These are phyloP conservation scores for Zymoseptoria brevis DNA, from an alignment of 2,329 filamentous ascomycete genomes.

Conservation along the genomic window DNA sequence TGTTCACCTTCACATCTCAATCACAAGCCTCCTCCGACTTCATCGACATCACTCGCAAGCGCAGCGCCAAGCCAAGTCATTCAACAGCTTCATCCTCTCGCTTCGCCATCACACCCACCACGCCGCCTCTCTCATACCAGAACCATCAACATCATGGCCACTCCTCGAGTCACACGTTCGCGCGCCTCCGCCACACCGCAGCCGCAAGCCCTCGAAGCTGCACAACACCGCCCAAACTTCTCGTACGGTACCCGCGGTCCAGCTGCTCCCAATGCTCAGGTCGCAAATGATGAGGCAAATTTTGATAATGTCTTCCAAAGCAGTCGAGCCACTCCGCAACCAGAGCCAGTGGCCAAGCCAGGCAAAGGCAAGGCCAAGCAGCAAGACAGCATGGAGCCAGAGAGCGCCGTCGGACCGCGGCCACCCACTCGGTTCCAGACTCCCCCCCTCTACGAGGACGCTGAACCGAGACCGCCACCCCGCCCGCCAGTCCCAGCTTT, in stretches of 20 bases:
- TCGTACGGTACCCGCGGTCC: conserved; percentile 14
- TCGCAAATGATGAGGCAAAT: conserved; percentile 5
- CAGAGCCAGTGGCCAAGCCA: neutral
- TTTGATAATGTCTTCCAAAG: conserved; percentile 11
- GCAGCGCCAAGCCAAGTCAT: neutral
- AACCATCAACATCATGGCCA: neutral
- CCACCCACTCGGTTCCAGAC: conserved; percentile 6
- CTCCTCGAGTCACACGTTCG: neutral
- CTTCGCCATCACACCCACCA: neutral
- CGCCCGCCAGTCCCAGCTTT: neutral
- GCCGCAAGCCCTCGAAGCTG: neutral
- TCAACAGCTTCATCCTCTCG: neutral
- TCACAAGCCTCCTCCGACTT: neutral
- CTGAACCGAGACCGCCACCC: neutral
- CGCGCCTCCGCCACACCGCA: neutral
- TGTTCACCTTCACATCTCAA: neutral
- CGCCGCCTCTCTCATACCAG: neutral
- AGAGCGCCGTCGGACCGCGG: conserved; percentile 1
- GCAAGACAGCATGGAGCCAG: neutral
- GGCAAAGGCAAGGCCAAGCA: neutral
- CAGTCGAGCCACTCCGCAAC: conserved; percentile 3
- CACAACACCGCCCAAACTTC: neutral
- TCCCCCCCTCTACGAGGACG: conserved; percentile 3
- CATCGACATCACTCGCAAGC: neutral
- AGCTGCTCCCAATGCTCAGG: conserved; percentile 10